A percentile compares a stretch with the other conserved stretches of the same genome.
These are phyloP conservation scores for Fusarium udum DNA, from an alignment of 2,329 filamentous ascomycete species.

Conservation along the genomic window DNA sequence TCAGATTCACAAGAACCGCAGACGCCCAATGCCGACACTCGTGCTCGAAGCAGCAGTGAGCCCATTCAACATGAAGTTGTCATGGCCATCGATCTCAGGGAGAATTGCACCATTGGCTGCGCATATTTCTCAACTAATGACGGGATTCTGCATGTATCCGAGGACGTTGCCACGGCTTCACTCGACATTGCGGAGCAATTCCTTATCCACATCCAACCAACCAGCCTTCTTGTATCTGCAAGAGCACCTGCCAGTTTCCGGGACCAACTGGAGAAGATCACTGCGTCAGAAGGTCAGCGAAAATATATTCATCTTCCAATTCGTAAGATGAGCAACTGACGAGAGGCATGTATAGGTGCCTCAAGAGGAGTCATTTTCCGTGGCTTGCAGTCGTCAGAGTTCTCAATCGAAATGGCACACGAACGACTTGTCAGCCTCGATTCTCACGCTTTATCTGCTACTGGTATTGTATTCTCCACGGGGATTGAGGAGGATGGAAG, in stretches of 20 bases:
- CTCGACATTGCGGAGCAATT: slow-evolving; percentile 73
- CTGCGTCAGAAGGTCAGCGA: slow-evolving; percentile 20
- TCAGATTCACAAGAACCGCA: not conserved
- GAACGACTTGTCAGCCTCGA: slow-evolving; percentile 67
- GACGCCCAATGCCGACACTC: not conserved
- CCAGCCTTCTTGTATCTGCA: slow-evolving; percentile 62
- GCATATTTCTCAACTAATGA: slow-evolving; percentile 80
- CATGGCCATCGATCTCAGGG: slow-evolving; percentile 80
- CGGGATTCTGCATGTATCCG: slow-evolving; percentile 77
- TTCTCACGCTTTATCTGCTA: slow-evolving; percentile 13
- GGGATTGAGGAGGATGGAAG: slow-evolving; percentile 4
- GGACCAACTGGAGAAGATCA: slow-evolving; percentile 42
- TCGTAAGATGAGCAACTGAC: not conserved
- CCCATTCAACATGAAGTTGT: slow-evolving; percentile 65
- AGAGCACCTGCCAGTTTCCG: slow-evolving; percentile 55
- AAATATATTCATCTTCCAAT: not conserved
- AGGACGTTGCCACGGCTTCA: slow-evolving; percentile 77
- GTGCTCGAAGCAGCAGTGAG: slow-evolving; percentile 16
- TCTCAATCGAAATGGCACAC: slow-evolving; percentile 72
- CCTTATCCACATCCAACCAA: slow-evolving; percentile 64
- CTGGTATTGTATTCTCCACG: slow-evolving; percentile 35
- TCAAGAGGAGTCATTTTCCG: slow-evolving; percentile 60
- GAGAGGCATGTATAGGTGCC: not conserved
- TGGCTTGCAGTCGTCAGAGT: slow-evolving; percentile 75
- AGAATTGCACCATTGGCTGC: slow-evolving; percentile 79